Evolutionary conservation across 2,329 filamentous ascomycete species (phyloP), one percentile per base, ranked within the genome.

Genomic region (Septoria petroselini): DNA sequence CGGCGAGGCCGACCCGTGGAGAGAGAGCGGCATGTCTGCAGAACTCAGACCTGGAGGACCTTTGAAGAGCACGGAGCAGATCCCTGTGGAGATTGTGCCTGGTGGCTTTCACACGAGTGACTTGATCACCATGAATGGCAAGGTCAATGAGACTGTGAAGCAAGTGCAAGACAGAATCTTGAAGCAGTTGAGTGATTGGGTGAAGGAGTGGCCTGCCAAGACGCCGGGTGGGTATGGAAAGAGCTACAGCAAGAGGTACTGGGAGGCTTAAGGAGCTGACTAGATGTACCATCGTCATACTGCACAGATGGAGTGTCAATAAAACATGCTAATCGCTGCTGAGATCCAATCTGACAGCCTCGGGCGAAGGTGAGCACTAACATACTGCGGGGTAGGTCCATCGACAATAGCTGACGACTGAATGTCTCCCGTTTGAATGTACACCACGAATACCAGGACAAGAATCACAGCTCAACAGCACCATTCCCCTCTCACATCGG

Each of bases 1-100:
- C 57, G 81, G 76, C 35, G 71, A 80, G 63, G 78, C 70, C 48
- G 81, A 84, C 61, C 81, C 81, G 4, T 84, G 81, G 81, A 71
- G 75, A 27, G 73, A 77, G 3, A 72, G 76, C 0, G 74, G 74
- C 3, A 73, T 83, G 0, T 76, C 73, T 1, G 78, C 77, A 14
- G 69, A 73, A 19, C 74, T 75, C 61, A 71, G 80, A 15, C 78
- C 79, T 0, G 76, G 73, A 4, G 81, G 81, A 0, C 78, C 79
- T 1, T 63, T 82, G 12, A 11, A 65, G 47, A 73, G 73, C 8
- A 78, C 73, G 0, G 19, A 63, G 0, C 60, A 74, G 19, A 71
- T 72, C 1, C 80, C 81, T 0, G 69, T 82, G 8, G 70, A 75
- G 45, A 58, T 83, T 15, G 76, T 84, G 38, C 73, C 75, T 0